Evolutionary conservation across 192 early-diverging fungal genomes (phyloP), one percentile per base, ranked within the genome.

Genomic region (Entomortierella parvispora): DNA sequence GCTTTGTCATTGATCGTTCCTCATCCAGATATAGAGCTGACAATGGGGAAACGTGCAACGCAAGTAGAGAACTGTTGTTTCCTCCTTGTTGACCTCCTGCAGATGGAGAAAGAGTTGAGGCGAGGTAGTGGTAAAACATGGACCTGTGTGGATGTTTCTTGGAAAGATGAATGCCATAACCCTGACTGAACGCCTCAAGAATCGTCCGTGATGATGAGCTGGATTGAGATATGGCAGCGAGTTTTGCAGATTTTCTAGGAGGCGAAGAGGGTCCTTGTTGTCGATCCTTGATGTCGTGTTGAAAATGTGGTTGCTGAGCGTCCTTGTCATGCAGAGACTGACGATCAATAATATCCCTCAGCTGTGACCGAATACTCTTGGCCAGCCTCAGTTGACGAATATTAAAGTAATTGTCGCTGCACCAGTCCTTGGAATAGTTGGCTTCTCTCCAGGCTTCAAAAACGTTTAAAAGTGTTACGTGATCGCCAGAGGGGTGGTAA

Each of bases 151-250:
- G 88, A 51, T 96, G 94, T 67, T 94, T 95, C 76, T 99, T 98
- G 60, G 96, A 95, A 0, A 95, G 85, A 51, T 99, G 90, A n/a
- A 91, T 88, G 65, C 96, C 98, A 78, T 94, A 99, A 1, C 96
- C 97, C 2, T 92, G 89, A 48, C 91, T 89, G 55, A 99, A 91
- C 0, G 97, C 92, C 37, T 92, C 88, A 3, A 93, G 82, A 7
- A 99, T 96, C 17, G 93, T 47, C 23, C 74, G 59, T 2, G 71
- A 75, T 37, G 74, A 77, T 12, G 74, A 77, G 4, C 44, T 57
- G 10, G 74, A 77, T 17, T 63, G 66, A 8, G 65, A 61, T 1
- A 45, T 40, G 25, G n/a, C 33, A n/a, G 42, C 37, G 49, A 37
- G 20, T 25, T 93, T 92, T 67, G n/a, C 85, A 67, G 53, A 33